phyloP scores from a whole-genome alignment of 2,329 filamentous ascomycete genomes.

The Alternaria dauci region DNA sequence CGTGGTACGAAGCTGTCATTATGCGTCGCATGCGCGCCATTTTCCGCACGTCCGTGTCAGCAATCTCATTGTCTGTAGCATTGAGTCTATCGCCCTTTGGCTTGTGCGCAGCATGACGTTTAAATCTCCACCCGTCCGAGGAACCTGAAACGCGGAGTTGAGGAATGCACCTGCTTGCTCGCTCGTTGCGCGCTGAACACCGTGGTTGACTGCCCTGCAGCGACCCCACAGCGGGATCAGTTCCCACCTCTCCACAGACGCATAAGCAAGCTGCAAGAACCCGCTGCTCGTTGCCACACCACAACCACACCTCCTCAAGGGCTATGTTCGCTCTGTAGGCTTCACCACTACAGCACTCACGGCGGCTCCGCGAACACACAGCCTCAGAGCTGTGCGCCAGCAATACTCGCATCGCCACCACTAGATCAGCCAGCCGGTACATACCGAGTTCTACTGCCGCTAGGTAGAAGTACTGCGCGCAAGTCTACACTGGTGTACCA shows the following conservation, averaged over 20 bases:
- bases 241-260: conserved; percentile 3
- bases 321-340: neutral
- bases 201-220: conserved; percentile 3
- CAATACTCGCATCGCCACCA: neutral
- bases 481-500: conserved; percentile 1
- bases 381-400: neutral
- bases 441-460: neutral
- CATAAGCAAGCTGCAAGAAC: conserved; percentile 7
- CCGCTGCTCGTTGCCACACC: conserved; percentile 15
- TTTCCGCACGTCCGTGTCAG: neutral
- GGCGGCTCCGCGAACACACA: neutral
- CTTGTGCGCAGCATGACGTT: neutral
- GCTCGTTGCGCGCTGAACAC: neutral
- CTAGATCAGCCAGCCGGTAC: neutral
- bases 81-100: neutral
- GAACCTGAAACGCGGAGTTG: conserved; percentile 1
- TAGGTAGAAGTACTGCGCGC: neutral
- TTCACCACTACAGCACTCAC: neutral
- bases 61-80: neutral
- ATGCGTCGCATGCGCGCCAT: conserved; percentile 9
- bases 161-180: neutral
- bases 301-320: conserved; percentile 1
- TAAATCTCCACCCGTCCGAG: neutral
- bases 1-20: conserved; percentile 23
- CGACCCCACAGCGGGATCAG: conserved; percentile 1